Percentiles rank a stretch among this genome's conserved stretches.
Conservation (phyloP, 768 basidiomycete genomes). For the Suillus sp. region DNA sequence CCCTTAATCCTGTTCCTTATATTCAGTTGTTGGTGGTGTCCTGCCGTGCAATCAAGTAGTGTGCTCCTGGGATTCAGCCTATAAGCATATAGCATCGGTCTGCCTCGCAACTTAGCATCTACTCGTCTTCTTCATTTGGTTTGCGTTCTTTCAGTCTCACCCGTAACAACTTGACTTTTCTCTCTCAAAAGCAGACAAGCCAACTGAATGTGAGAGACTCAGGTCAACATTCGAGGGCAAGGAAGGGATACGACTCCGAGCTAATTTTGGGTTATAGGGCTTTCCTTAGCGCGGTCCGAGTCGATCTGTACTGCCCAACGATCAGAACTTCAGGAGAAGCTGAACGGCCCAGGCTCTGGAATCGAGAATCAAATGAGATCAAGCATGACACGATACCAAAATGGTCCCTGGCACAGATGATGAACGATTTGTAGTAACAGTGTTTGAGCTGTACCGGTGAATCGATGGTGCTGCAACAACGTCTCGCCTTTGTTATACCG, state of each 20-base stretch:
- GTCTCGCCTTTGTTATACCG: not conserved
- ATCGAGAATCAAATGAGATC: not conserved
- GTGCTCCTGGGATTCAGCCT: no score
- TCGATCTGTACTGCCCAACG: slow-evolving; percentile 41
- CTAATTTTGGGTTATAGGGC: slow-evolving; percentile 76
- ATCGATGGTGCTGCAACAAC: not conserved
- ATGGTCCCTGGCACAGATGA: not conserved
- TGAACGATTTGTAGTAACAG: not conserved
- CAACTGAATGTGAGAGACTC: no score
- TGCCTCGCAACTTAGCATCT: no score
- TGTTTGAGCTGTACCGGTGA: not conserved
- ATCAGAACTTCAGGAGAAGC: not conserved
- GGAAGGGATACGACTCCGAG: slow-evolving; percentile 78
- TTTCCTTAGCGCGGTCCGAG: slow-evolving; percentile 67
- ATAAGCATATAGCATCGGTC: no score
- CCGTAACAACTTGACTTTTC: no score
- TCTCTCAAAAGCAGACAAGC: no score
- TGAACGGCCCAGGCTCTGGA: not conserved
- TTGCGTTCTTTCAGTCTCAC: no score
- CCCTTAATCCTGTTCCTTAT: no score
- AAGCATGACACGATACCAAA: not conserved
- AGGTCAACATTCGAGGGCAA: slow-evolving; percentile 60
- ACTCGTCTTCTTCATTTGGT: no score
- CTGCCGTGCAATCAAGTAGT: no score
- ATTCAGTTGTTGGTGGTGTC: no score